These are phyloP conservation scores for Westerdykella sp. DNA, from an alignment of 2,329 filamentous ascomycete species.

Conservation along the genomic window DNA sequence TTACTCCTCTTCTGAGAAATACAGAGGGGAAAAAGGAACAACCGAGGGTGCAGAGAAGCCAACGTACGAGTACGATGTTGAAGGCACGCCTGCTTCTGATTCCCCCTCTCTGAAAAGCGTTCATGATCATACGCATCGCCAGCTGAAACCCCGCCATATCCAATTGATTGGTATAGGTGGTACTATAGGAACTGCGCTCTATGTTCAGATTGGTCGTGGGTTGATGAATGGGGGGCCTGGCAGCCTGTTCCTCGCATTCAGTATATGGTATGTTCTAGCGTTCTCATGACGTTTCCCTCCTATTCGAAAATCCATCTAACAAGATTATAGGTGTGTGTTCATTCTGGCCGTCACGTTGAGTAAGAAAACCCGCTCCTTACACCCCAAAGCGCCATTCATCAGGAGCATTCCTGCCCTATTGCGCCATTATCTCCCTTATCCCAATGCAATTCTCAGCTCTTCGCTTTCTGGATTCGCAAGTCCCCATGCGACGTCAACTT, in stretches of 20 bases:
- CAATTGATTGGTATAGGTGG: slow-evolving; percentile 44
- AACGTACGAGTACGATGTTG: slow-evolving; percentile 12
- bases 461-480: neutral
- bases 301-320: neutral
- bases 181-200: slow-evolving; percentile 45
- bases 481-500: slow-evolving; percentile 1
- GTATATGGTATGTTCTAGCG: slow-evolving; percentile 35
- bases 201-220: slow-evolving; percentile 43
- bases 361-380: slow-evolving; percentile 20
- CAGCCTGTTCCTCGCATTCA: slow-evolving; percentile 44
- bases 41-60: slow-evolving; percentile 24
- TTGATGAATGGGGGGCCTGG: slow-evolving; percentile 44
- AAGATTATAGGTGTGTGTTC: slow-evolving; percentile 34
- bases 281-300: neutral
- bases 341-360: slow-evolving; percentile 39
- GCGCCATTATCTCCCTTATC: slow-evolving; percentile 4
- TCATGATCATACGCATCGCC: slow-evolving; percentile 40
- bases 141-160: slow-evolving; percentile 43
- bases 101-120: slow-evolving; percentile 25
- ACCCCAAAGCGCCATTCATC: slow-evolving; percentile 19
- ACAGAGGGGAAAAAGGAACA: slow-evolving; percentile 13
- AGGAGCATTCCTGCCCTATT: slow-evolving; percentile 15
- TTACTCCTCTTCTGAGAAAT: slow-evolving; percentile 13
- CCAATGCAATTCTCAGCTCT: slow-evolving; percentile 7
- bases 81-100: slow-evolving; percentile 19